These are phyloP conservation scores for Sphagnum magellanicum DNA, from an alignment of 228 moss, liverwort and hornwort species.

Conservation along the genomic window DNA sequence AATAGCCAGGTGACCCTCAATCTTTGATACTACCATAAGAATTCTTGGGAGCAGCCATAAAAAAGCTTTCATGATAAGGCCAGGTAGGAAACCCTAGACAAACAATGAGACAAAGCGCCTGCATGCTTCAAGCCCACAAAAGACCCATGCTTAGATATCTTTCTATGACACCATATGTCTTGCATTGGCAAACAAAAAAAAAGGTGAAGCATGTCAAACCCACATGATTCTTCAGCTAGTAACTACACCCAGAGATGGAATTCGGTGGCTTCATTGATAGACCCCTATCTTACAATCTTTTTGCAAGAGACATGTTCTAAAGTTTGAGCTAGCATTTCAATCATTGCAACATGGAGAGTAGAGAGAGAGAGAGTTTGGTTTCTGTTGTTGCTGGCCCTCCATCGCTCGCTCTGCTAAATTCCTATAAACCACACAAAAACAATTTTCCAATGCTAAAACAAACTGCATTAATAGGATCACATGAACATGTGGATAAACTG, in stretches of 20 bases:
- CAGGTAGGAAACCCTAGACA: constrained; percentile 76
- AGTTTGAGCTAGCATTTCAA: too few species aligned
- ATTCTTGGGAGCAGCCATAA: constrained; percentile 44
- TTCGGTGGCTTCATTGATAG: too few species aligned
- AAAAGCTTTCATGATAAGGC: constrained; percentile 48
- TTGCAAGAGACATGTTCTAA: too few species aligned
- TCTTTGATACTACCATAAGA: constrained; percentile 56
- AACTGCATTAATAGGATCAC: too few species aligned
- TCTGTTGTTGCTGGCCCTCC: too few species aligned
- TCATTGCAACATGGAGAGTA: too few species aligned
- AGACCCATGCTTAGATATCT: neutral
- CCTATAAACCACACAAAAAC: too few species aligned
- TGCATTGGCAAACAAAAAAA: neutral
- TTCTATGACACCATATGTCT: neutral
- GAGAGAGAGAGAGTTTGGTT: neutral
- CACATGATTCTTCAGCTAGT: neutral
- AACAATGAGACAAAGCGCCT: constrained; percentile 48
- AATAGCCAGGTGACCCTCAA: constrained; percentile 68
- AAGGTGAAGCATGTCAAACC: neutral
- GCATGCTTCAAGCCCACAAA: constrained; percentile 9
- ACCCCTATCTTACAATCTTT: too few species aligned
- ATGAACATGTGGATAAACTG: too few species aligned
- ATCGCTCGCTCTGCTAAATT: too few species aligned
- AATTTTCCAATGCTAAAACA: too few species aligned
- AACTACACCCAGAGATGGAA: neutral